Conservation (phyloP, 1,284 basidiomycete genomes). For the Athelia psychrophila region DNA sequence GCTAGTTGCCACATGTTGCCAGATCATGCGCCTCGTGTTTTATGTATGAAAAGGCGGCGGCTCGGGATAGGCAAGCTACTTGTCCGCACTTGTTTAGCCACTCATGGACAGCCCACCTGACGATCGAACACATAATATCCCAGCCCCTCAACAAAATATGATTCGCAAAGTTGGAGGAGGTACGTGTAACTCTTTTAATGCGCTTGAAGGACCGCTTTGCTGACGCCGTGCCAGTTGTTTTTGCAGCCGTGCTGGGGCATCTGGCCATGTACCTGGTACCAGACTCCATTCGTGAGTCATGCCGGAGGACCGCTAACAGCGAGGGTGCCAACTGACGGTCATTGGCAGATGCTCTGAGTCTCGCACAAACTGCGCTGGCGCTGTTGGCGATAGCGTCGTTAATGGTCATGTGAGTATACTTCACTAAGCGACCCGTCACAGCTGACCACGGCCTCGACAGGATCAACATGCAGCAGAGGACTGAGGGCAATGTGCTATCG, state of each 20-base stretch:
- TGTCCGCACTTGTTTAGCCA: neutral
- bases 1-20: neutral
- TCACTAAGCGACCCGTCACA: too few relatives aligned
- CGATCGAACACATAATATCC: neutral
- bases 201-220: neutral
- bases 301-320: slow-evolving; percentile 1
- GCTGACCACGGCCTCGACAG: slow-evolving; percentile 27
- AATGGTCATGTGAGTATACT: slow-evolving; percentile 65
- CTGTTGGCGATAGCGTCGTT: slow-evolving; percentile 59
- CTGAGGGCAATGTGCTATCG: slow-evolving; percentile 53
- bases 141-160: neutral
- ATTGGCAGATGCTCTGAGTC: slow-evolving; percentile 56
- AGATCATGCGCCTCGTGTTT: neutral
- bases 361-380: slow-evolving; percentile 72
- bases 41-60: neutral
- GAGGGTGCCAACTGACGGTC: slow-evolving; percentile 7
- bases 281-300: slow-evolving; percentile 43
- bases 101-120: neutral
- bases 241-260: slow-evolving; percentile 13
- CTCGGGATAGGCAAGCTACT: neutral
- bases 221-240: slow-evolving; percentile 10
- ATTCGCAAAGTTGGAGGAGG: slow-evolving; percentile 7
- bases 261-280: slow-evolving; percentile 16
- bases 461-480: slow-evolving; percentile 62
- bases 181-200: neutral